Conservation (phyloP, 306 rosid genomes). For the Vigna nakashimae region DNA sequence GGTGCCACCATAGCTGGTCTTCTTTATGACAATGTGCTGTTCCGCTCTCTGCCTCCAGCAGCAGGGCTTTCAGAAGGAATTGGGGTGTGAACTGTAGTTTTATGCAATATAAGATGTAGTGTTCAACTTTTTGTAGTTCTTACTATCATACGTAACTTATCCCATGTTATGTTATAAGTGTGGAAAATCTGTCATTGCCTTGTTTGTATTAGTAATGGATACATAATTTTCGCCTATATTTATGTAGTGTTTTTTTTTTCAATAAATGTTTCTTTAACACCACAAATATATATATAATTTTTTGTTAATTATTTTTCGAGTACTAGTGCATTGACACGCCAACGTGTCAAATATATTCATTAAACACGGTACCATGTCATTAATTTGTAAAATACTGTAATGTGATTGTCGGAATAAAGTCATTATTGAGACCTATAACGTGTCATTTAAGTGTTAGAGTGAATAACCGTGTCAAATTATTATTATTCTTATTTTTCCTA, state of each 20-base stretch:
- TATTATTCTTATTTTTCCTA: no score
- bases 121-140: background rate
- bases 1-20: constrained; percentile 83
- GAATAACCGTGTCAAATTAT: no score
- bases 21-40: constrained; percentile 70
- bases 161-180: background rate
- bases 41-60: constrained; percentile 45
- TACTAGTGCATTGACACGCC: no score
- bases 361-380: accelerated
- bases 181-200: background rate
- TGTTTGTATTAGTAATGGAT: background rate
- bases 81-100: constrained; percentile 43
- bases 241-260: background rate
- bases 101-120: background rate
- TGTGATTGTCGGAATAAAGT: no score
- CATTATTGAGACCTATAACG: no score
- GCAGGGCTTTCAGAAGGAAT: constrained; percentile 44
- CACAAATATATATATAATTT: no score
- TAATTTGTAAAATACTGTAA: no score
- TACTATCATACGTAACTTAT: constrained; percentile 9
- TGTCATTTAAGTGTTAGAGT: no score
- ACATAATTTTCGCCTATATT: background rate
- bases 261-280: no score
- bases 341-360: no score
- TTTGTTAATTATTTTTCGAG: no score